A percentile compares a stretch with the other conserved stretches of the same genome.
phyloP scores from a whole-genome alignment of 1,284 basidiomycete genomes.

The Cerrena zonata region DNA sequence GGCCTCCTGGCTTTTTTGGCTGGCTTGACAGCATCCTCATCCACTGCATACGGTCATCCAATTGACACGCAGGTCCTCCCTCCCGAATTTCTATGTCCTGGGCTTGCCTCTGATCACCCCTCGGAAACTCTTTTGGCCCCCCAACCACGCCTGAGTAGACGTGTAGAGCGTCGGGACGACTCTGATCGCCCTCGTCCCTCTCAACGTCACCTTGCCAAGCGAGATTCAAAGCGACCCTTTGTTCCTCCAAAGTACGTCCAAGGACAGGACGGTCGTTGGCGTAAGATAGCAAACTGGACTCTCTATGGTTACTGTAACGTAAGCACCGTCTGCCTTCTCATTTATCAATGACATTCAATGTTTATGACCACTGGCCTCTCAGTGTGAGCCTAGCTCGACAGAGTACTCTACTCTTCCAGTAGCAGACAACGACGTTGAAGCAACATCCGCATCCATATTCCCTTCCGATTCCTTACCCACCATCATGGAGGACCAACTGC shows the following conservation, averaged over 20 bases:
- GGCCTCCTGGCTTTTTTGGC: constrained; percentile 50
- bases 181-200: not conserved
- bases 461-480: constrained; percentile 2
- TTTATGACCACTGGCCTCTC: constrained; percentile 1
- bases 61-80: constrained; percentile 33
- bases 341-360: constrained; percentile 9
- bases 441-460: constrained; percentile 13
- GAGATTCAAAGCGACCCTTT: constrained; percentile 2
- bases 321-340: constrained; percentile 14
- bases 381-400: constrained; percentile 12
- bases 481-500: constrained; percentile 31
- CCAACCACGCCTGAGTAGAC: constrained; percentile 4
- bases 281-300: constrained; percentile 49
- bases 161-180: not conserved
- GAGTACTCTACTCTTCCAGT: constrained; percentile 2
- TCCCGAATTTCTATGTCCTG: constrained; percentile 59
- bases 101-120: constrained; percentile 24
- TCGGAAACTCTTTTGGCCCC: constrained; percentile 9
- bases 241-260: constrained; percentile 54
- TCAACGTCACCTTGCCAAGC: constrained; percentile 14
- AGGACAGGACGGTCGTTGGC: constrained; percentile 57
- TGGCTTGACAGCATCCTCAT: constrained; percentile 43
- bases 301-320: constrained; percentile 54
- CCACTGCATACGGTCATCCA: constrained; percentile 42
- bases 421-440: constrained; percentile 13